Base-by-base conservation (phyloP, 768 basidiomycete species). In the Suillus decipiens region DNA sequence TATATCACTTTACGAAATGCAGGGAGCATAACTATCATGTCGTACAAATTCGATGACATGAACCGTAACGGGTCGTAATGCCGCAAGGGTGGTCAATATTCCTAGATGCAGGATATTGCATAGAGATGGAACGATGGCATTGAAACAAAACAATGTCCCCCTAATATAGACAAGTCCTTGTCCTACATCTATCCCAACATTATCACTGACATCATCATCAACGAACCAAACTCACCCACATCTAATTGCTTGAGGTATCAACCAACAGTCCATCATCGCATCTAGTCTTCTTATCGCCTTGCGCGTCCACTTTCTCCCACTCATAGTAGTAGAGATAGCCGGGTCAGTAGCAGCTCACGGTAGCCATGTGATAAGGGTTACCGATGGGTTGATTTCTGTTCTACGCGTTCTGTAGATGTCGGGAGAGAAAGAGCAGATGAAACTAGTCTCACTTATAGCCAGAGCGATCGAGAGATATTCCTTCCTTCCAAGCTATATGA, bases 231-330 rank as follows among this genome's bases (percentile, higher is more conserved):
- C 17, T 51, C n/a, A 37, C 45, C 28, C 36, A 56, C 28, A 22
- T 66, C 73, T 61, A 76, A 9, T 65, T 61, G 14, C 24, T 14
- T 7, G 64, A 55, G 50, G 66, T 67, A 69, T 76, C 73, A 59
- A 72, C 65, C 0, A 71, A 69, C 0, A 67, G 67, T 22, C 64
- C 47, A n/a, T 75, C 71, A 39, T 72, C 67, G 11, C 56, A 19
- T 36, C 66, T 63, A 37, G 65, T 50, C 66, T 59, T 61, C 42
- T 74, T 68, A 55, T 69, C 68, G 11, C 63, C 61, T n/a, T 69
- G 66, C 19, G 66, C 53, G 0, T 71, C 67, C 60, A 12, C 34
- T 53, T 75, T 76, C 67, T 90, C 89, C 90, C 91, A 92, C 43
- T 74, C 74, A n/a, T n/a, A n/a, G n/a, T n/a, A n/a, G n/a, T n/a